Evolutionary conservation across 202 grass and related monocot genomes (phyloP), one percentile per base, ranked within the genome.

Genomic region (Carex sylvatica): DNA sequence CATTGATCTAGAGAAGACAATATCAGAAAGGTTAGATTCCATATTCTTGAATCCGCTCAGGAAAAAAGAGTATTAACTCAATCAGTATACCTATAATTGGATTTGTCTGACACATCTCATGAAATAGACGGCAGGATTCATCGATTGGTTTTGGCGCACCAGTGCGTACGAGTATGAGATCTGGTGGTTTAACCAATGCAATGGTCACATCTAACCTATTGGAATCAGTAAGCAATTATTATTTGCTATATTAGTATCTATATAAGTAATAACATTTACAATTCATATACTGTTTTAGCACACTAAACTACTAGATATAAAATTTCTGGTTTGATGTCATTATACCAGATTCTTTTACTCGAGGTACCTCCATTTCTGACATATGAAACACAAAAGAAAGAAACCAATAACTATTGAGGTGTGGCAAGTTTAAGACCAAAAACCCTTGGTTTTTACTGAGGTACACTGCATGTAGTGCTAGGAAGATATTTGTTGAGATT

Each of bases 101-200:
- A 44, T 19, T 83, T 52, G 14, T 56, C 36, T 80, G 24, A 75
- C 15, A 14, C 36, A 56, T 87, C 4, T 23, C 59, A 36, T 79
- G 84, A 84, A 78, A 65, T 69, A 93, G 91, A 75, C 94, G 94
- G 3, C 94, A 97, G 71, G 96, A 99, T 92, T 99, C 96, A 83
- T 99, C 96, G 70, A 99, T 99, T 85, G 96, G 96, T 80, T 99
- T 99, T 82, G 96, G 96, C 47, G 93, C 93, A 90, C 96, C 93
- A 82, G 89, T 99, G 9, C 92, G 96, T 79, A 85, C 93, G 72
- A 99, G 90, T 78, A 90, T 99, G 93, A 93, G 93, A 85, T 72
- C 85, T 46, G 88, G 96, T 86, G 91, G 87, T 60, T 86, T 89
- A 79, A 93, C 96, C 78, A 99, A 92, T 87, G 91, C 96, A 80